phyloP scores from a whole-genome alignment of 345 rosid genomes.

The Eucalyptus urophylla region DNA sequence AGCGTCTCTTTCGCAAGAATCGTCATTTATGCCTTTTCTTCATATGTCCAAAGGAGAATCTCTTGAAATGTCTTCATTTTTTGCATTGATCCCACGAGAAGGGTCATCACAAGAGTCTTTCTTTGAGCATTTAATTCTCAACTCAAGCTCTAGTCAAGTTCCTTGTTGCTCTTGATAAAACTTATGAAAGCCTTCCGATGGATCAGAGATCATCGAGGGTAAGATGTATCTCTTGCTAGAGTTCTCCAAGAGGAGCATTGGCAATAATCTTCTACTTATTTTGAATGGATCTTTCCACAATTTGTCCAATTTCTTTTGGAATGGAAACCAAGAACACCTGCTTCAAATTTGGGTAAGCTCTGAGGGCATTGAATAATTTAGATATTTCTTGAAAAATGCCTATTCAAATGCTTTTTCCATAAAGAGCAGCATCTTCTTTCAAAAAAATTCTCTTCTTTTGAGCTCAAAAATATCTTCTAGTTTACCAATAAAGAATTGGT shows the following conservation, averaged over 20 bases:
- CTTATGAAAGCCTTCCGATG: not conserved
- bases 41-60: accelerated
- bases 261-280: not conserved
- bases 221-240: not conserved
- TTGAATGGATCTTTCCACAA: not conserved
- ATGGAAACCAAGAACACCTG: too few species aligned
- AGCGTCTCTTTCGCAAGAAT: not conserved
- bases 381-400: not conserved
- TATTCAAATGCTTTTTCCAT: not conserved
- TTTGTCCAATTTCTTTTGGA: too few species aligned
- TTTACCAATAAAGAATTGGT: not conserved
- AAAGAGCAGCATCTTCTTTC: too few species aligned
- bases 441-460: too few species aligned
- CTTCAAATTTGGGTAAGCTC: too few species aligned
- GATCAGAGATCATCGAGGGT: not conserved
- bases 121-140: not conserved
- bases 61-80: not conserved
- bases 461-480: not conserved
- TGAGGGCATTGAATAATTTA: not conserved
- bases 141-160: not conserved
- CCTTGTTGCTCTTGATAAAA: not conserved
- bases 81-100: not conserved
- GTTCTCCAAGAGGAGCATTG: not conserved
- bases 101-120: not conserved
- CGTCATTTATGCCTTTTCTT: not conserved